Conservation (phyloP, 2,329 filamentous ascomycete genomes). For the Lasiodiplodia hormozganensis region DNA sequence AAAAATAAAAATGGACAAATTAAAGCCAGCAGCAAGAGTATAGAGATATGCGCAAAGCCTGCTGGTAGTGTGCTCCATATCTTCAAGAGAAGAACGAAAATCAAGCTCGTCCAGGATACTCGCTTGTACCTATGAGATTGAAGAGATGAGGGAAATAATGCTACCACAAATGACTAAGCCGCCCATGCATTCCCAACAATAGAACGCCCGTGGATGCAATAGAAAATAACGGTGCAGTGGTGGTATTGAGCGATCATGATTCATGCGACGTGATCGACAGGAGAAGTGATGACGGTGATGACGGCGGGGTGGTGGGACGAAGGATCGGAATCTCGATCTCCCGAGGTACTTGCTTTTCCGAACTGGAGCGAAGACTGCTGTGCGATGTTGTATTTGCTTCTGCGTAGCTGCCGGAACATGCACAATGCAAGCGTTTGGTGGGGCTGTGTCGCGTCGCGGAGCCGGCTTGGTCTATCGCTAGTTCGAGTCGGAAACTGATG, state of each 20-base stretch:
- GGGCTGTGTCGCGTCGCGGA: neutral
- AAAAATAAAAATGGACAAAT: too few relatives aligned
- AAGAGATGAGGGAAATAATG: neutral
- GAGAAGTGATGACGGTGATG: constrained; percentile 1
- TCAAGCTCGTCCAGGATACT: neutral
- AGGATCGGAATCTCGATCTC: constrained; percentile 13
- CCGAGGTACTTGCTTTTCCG: neutral
- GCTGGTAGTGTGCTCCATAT: neutral
- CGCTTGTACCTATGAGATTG: neutral
- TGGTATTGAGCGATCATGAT: neutral
- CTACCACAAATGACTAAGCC: neutral
- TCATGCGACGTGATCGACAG: constrained; percentile 4
- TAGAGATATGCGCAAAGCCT: too few relatives aligned
- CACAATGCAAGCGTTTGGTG: neutral
- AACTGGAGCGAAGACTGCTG: neutral
- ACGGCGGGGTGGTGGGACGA: neutral
- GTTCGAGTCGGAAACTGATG: neutral
- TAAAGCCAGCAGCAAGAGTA: too few relatives aligned
- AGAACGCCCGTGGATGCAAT: constrained; percentile 2
- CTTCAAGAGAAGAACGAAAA: neutral
- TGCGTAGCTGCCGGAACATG: neutral
- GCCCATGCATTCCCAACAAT: neutral
- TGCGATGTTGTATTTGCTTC: neutral
- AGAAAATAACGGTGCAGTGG: neutral
- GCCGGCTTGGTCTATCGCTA: neutral